Conservation (phyloP, 257 asterid species). For the Nicotiana knightiana region DNA sequence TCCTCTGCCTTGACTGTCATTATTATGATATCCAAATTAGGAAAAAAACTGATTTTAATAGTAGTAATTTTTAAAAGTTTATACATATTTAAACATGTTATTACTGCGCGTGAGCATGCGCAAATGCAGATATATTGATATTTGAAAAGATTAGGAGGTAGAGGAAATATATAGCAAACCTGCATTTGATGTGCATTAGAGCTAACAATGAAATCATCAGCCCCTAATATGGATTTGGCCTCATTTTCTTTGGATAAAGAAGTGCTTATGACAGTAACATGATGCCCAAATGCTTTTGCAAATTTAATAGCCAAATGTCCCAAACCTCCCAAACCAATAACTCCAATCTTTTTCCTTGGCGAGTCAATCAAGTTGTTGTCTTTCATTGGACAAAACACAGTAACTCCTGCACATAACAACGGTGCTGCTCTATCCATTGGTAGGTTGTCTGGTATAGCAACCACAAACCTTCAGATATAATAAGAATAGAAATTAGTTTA, state of each 20-base stretch:
- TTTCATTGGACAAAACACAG: conserved; percentile 63
- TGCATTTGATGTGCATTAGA: conserved; percentile 52
- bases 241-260: conserved; percentile 80
- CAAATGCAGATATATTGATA: not conserved
- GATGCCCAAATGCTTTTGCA: conserved; percentile 75
- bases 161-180: conserved; percentile 23
- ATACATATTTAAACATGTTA: not conserved
- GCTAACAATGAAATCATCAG: conserved; percentile 73
- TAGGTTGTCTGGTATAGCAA: conserved; percentile 58
- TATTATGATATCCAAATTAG: not conserved
- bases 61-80: not conserved
- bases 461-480: conserved; percentile 47
- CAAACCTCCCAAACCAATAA: conserved; percentile 72
- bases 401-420: conserved; percentile 69
- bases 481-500: not conserved
- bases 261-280: conserved; percentile 75
- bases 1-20: conserved; percentile 45
- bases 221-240: conserved; percentile 58
- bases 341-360: conserved; percentile 42
- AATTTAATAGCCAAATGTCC: conserved; percentile 85
- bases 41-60: not conserved
- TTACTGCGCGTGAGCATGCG: not conserved
- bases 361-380: conserved; percentile 46
- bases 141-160: not conserved
- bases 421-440: conserved; percentile 92